Evolutionary conservation across 2,329 filamentous ascomycete species (phyloP), one percentile per base, ranked within the genome.

Genomic region (Whalleya microplaca): DNA sequence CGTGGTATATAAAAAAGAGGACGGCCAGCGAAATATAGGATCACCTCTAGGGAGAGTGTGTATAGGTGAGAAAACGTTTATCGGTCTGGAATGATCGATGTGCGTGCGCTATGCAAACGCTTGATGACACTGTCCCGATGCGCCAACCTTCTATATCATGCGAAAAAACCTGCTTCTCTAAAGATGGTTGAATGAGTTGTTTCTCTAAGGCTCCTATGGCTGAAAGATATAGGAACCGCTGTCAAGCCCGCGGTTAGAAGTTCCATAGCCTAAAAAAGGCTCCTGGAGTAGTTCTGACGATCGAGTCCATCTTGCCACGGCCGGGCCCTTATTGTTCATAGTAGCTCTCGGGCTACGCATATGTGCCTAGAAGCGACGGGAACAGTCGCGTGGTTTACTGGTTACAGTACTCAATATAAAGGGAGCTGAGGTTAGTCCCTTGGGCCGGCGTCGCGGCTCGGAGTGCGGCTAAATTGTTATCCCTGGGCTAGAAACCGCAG

Each of bases 91-190:
- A 50, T 53, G 52, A 45, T 46, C 45, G 55, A 53, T 51, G 42
- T 42, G 44, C 21, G 20, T n/a, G 27, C 16, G 21, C 58, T 54
- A 57, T 56, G 47, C 42, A 60, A 56, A 59, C 53, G 54, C 58
- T 62, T 45, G 58, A 63, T 58, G 47, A 43, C 32, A n/a, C 14
- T n/a, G 51, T 46, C 45, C 23, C n/a, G 50, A 32, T 58, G 55
- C 54, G 27, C 54, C 58, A 27, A 43, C 56, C 58, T 49, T 54
- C 53, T 50, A 61, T 32, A 40, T 50, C 45, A 59, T 59, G 48
- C 45, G 51, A 49, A 23, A 21, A 29, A 37, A 37, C 10, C 10
- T 37, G 32, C 32, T 37, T 37, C 53, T n/a, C 46, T 56, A 49
- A 41, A 56, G 18, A 18, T 20, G 32, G 23, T 27, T 44, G 45